Evolutionary conservation across 495 filamentous ascomycete species (phyloP).

Genomic region (Sporormia fimetaria): DNA sequence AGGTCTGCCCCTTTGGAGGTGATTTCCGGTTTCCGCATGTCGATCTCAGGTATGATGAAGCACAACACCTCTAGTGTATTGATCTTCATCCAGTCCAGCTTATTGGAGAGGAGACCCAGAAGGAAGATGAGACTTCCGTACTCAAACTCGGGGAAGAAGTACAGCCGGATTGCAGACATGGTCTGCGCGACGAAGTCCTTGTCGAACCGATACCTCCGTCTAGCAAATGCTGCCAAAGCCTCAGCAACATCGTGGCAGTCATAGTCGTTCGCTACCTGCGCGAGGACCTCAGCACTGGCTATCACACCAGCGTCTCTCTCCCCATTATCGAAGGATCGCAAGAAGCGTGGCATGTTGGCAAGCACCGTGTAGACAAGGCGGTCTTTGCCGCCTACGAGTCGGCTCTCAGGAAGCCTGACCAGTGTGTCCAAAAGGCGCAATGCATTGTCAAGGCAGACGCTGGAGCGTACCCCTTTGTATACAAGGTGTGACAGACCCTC

Average conservation of each 20-base stretch:
- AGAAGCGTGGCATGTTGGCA: slow-evolving; percentile 81
- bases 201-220: slow-evolving; percentile 53
- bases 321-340: slow-evolving; percentile 63
- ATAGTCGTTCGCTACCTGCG: slow-evolving; percentile 60
- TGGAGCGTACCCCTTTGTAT: slow-evolving; percentile 88
- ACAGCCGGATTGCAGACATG: slow-evolving; percentile 61
- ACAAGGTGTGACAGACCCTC: slow-evolving; percentile 76
- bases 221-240: slow-evolving; percentile 59
- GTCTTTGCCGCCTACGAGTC: slow-evolving; percentile 68
- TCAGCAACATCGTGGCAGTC: slow-evolving; percentile 44
- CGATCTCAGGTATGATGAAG: slow-evolving; percentile 75
- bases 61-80: slow-evolving; percentile 85
- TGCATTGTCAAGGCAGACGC: slow-evolving; percentile 61
- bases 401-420: slow-evolving; percentile 64
- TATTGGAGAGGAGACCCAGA: slow-evolving; percentile 84
- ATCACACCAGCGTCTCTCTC: slow-evolving; percentile 43
- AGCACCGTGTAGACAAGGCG: slow-evolving; percentile 73
- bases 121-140: slow-evolving; percentile 77
- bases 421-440: slow-evolving; percentile 68
- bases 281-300: slow-evolving; percentile 55
- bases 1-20: slow-evolving; percentile 86
- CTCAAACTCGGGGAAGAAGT: slow-evolving; percentile 75
- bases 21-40: slow-evolving; percentile 87
- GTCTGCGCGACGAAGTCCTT: slow-evolving; percentile 69
- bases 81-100: slow-evolving; percentile 74